These are phyloP conservation scores for Agastache rugosa DNA, from an alignment of 257 asterid genomes.

Conservation along the genomic window DNA sequence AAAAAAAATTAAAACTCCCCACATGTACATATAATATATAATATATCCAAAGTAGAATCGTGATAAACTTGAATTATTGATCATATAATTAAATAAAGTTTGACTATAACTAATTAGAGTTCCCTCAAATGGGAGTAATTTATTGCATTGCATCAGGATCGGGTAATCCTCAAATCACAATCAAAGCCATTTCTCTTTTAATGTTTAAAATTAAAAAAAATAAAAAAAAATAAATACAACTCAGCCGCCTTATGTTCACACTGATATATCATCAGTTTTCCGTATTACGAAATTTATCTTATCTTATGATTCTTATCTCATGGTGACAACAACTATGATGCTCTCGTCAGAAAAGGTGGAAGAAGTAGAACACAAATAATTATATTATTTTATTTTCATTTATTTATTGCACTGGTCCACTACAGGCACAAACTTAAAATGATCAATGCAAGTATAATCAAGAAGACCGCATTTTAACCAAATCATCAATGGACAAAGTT, in stretches of 20 bases:
- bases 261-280: neutral
- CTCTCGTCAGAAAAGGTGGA: neutral
- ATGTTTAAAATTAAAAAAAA: neutral
- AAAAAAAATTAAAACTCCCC: too few relatives aligned
- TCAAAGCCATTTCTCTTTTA: neutral
- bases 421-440: neutral
- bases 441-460: constrained; percentile 14
- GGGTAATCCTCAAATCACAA: neutral
- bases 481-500: too few relatives aligned
- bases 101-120: neutral
- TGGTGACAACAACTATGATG: constrained; percentile 28
- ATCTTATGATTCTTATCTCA: constrained; percentile 28
- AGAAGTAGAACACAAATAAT: neutral
- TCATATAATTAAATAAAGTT: neutral
- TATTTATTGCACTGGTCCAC: neutral
- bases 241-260: constrained; percentile 21
- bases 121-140: neutral
- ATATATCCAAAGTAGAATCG: neutral
- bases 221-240: neutral
- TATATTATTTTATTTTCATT: neutral
- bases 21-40: neutral
- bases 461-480: neutral
- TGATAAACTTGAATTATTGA: neutral
- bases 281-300: neutral
- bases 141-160: neutral